phyloP scores from a whole-genome alignment of 768 basidiomycete species.

The Amylocystis lapponica region DNA sequence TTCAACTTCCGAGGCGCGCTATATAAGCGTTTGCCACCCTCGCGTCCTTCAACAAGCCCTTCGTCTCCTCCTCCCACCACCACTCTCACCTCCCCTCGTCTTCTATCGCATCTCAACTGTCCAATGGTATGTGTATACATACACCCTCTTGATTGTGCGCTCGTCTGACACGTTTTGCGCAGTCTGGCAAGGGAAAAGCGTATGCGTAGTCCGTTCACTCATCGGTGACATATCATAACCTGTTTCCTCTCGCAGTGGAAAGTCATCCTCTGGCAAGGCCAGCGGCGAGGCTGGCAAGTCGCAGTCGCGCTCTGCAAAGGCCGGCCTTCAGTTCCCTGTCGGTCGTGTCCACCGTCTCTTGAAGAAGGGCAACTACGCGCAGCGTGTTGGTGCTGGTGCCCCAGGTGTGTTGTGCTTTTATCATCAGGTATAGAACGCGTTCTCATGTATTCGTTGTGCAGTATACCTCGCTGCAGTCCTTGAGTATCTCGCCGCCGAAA shows the following conservation, averaged over 20 bases:
- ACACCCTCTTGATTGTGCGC: not conserved
- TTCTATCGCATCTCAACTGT: constrained; percentile 5
- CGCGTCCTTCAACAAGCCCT: constrained; percentile 12
- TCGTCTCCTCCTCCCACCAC: constrained; percentile 21
- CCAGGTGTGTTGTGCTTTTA: constrained; percentile 39
- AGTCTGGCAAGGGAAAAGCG: constrained; percentile 57
- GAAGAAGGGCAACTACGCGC: constrained; percentile 68
- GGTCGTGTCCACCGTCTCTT: constrained; percentile 77
- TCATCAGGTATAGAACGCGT: not conserved
- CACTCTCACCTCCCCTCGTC: constrained; percentile 12
- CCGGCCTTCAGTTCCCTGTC: constrained; percentile 71
- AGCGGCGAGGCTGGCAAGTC: constrained; percentile 47
- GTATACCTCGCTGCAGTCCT: constrained; percentile 84
- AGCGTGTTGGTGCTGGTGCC: constrained; percentile 64
- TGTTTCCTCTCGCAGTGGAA: constrained; percentile 34
- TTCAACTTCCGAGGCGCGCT: constrained; percentile 15
- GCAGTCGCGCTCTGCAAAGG: constrained; percentile 62
- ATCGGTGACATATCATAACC: constrained; percentile 1
- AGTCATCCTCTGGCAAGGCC: constrained; percentile 40
- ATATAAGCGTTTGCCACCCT: constrained; percentile 25
- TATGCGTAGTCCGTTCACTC: constrained; percentile 23
- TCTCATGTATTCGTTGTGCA: constrained; percentile 19
- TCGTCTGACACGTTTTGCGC: constrained; percentile 8
- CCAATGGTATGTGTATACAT: not conserved
- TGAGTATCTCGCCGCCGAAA: constrained; percentile 83